phyloP scores from a whole-genome alignment of 352 stramenopile genomes.

The Phytophthora syringae region DNA sequence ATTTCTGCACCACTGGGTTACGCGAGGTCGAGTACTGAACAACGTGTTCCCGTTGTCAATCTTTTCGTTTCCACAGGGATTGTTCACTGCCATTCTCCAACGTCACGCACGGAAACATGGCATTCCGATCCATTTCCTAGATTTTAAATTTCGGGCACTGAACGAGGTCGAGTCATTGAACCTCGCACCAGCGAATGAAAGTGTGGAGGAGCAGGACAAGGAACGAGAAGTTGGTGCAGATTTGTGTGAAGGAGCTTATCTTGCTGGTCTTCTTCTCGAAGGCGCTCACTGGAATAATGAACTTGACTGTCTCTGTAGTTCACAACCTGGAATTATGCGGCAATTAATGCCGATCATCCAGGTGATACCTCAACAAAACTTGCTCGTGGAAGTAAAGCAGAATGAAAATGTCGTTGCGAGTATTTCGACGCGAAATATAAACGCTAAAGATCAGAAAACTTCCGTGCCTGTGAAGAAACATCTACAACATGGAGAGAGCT shows the following conservation, averaged over 20 bases:
- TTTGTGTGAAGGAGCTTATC: slow-evolving; percentile 51
- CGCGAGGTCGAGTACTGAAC: slow-evolving; percentile 21
- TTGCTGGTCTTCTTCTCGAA: slow-evolving; percentile 74
- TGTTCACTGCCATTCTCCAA: slow-evolving; percentile 84
- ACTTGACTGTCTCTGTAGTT: slow-evolving; percentile 52
- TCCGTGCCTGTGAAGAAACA: neutral
- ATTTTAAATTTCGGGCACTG: slow-evolving; percentile 80
- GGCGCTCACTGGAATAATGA: slow-evolving; percentile 71
- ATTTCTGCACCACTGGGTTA: slow-evolving; percentile 67
- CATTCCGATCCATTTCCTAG: slow-evolving; percentile 77
- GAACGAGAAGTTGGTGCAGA: slow-evolving; percentile 6
- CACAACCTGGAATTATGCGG: slow-evolving; percentile 64
- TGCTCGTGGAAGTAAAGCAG: neutral
- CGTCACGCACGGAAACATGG: slow-evolving; percentile 69
- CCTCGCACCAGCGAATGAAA: neutral
- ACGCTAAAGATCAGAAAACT: neutral
- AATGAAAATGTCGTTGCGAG: neutral
- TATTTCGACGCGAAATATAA: neutral
- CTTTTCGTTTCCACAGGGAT: slow-evolving; percentile 77
- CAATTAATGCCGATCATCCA: slow-evolving; percentile 88
- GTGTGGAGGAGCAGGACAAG: neutral
- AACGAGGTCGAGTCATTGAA: slow-evolving; percentile 37
- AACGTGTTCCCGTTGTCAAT: slow-evolving; percentile 64
- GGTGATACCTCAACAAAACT: slow-evolving; percentile 67
- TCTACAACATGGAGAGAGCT: slow-evolving; percentile 8